Evolutionary conservation across 2,329 filamentous ascomycete genomes (phyloP).

Genomic region (Cytospora mali): DNA sequence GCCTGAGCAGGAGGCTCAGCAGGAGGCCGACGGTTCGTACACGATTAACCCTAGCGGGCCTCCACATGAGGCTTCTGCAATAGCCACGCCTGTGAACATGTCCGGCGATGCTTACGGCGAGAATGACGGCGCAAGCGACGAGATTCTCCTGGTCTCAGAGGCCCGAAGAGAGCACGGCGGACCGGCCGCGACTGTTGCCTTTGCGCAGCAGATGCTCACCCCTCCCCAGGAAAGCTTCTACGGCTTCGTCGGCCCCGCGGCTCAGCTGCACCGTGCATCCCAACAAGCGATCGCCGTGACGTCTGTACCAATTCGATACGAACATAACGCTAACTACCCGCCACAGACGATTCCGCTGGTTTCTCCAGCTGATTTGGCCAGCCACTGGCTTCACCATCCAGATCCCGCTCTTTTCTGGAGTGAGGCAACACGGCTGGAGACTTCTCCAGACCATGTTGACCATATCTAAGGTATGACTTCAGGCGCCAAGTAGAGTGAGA

Average conservation of each 20-base stretch:
- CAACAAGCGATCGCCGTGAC: slow-evolving; percentile 4
- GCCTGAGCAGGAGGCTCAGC: slow-evolving; percentile 25
- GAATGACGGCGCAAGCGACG: slow-evolving; percentile 3
- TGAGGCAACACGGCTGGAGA: slow-evolving; percentile 5
- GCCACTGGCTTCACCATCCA: slow-evolving; percentile 24
- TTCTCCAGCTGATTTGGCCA: slow-evolving; percentile 8
- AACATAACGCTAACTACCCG: slow-evolving; percentile 23
- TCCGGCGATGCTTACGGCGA: not conserved
- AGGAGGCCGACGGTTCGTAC: slow-evolving; percentile 29
- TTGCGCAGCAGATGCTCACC: slow-evolving; percentile 19
- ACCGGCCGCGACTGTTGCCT: slow-evolving; percentile 7
- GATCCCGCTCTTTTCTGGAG: slow-evolving; percentile 20
- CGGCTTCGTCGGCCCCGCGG: slow-evolving; percentile 17
- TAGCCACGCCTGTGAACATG: slow-evolving; percentile 7
- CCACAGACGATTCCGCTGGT: slow-evolving; percentile 16
- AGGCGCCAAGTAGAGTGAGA: not conserved
- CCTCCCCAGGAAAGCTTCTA: slow-evolving; percentile 19
- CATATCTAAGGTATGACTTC: slow-evolving; percentile 3
- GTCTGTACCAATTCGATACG: slow-evolving; percentile 11
- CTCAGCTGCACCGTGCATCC: slow-evolving; percentile 7
- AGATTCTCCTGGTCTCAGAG: slow-evolving; percentile 16
- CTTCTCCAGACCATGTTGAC: not conserved
- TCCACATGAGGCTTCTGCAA: not conserved
- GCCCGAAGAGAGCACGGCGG: slow-evolving; percentile 2
- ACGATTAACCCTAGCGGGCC: slow-evolving; percentile 11